Percentiles rank a stretch among this genome's conserved stretches.
phyloP scores from a whole-genome alignment of 176 grass and related monocot genomes.

The Oryza punctata region DNA sequence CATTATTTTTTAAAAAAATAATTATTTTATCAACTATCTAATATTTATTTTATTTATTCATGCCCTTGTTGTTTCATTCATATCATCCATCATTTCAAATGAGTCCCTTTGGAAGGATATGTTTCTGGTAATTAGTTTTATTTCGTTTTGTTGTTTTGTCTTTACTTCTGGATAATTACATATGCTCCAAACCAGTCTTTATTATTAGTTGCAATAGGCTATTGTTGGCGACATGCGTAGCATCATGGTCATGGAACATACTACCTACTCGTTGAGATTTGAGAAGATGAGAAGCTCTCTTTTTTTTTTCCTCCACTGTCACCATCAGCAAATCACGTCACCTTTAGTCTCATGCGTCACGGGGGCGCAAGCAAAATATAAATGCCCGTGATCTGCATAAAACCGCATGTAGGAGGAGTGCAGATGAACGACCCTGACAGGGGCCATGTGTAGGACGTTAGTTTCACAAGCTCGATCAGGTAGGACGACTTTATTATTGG shows the following conservation, averaged over 20 bases:
- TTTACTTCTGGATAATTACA: not conserved
- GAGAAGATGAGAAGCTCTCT: not conserved
- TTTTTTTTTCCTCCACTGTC: not conserved
- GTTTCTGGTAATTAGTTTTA: not conserved
- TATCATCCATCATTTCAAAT: no score
- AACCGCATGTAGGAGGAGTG: no score
- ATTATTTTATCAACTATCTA: no score
- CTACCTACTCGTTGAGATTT: not conserved
- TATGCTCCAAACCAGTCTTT: not conserved
- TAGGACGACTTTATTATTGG: not conserved
- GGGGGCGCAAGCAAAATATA: not conserved
- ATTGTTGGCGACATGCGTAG: not conserved
- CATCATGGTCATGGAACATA: constrained; percentile 18
- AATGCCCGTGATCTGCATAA: not conserved
- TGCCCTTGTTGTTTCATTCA: no score
- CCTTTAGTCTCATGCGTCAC: not conserved
- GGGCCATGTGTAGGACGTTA: not conserved
- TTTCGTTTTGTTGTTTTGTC: not conserved
- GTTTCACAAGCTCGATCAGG: constrained; percentile 19
- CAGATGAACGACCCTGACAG: not conserved
- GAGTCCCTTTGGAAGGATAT: no score
- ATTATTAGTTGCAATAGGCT: not conserved
- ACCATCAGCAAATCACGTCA: not conserved
- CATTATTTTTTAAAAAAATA: no score
- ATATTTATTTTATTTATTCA: no score